Percentiles rank a stretch among this genome's conserved stretches.
Evolutionary conservation across 352 stramenopile genomes (phyloP).

Genomic region (Phytophthora rubi): DNA sequence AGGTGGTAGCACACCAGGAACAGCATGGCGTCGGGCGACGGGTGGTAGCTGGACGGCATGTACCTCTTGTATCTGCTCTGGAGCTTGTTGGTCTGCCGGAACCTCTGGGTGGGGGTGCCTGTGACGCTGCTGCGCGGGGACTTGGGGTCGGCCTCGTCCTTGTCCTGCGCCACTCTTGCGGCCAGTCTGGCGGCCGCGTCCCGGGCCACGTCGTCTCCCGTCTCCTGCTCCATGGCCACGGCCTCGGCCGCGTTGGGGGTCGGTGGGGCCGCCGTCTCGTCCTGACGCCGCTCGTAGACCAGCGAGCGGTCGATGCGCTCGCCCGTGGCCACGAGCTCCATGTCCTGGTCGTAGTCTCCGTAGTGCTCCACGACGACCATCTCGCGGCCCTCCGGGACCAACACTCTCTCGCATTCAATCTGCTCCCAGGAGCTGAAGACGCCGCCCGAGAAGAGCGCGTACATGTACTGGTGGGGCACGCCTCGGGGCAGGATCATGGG

Average conservation of each 20-base stretch:
- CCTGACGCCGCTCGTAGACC: conserved; percentile 59
- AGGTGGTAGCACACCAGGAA: conserved; percentile 95
- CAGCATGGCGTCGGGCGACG: conserved; percentile 67
- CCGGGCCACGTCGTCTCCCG: conserved; percentile 17
- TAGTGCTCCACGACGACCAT: conserved; percentile 85
- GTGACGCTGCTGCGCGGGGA: conserved; percentile 33
- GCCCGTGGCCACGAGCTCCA: conserved; percentile 65
- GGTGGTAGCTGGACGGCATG: conserved; percentile 73
- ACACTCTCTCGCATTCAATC: conserved; percentile 69
- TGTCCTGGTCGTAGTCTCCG: conserved; percentile 67
- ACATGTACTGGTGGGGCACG: conserved; percentile 91
- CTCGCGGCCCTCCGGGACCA: conserved; percentile 81
- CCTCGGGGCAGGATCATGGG: conserved; percentile 92
- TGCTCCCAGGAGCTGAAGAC: conserved; percentile 86
- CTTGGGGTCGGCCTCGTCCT: conserved; percentile 30
- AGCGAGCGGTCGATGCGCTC: conserved; percentile 65
- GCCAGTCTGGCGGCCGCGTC: conserved; percentile 13
- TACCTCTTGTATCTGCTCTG: conserved; percentile 87
- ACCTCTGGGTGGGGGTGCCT: conserved; percentile 57
- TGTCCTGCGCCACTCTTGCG: conserved; percentile 17
- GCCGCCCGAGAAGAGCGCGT: conserved; percentile 87
- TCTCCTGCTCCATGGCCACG: conserved; percentile 8
- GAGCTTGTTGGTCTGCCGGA: conserved; percentile 67
- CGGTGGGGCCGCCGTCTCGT: conserved; percentile 15
- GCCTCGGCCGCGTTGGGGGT: conserved; percentile 16